Percentiles rank a stretch among this genome's conserved stretches.
Conservation (phyloP, 2,329 filamentous ascomycete species). For the Clarireedia homoeocarpa region DNA sequence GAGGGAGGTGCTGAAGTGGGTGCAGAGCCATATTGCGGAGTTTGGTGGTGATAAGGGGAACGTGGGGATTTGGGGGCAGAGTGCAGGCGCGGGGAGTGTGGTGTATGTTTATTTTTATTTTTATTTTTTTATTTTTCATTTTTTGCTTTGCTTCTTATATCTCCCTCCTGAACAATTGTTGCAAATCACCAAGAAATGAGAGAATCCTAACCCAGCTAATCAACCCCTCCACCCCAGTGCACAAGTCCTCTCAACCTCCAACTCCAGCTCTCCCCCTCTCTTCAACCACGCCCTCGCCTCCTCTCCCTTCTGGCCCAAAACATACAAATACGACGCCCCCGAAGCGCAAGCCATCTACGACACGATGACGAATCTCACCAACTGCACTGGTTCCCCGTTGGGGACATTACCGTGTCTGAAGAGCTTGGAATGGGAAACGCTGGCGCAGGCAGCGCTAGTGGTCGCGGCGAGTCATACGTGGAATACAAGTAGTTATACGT, state of each 20-base stretch:
- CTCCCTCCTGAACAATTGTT: not conserved
- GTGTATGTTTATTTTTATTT: slow-evolving; percentile 20
- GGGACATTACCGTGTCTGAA: slow-evolving; percentile 47
- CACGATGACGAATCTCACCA: slow-evolving; percentile 35
- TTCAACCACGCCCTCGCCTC: slow-evolving; percentile 44
- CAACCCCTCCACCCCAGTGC: slow-evolving; percentile 22
- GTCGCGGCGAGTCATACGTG: slow-evolving; percentile 44
- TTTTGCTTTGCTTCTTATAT: not conserved
- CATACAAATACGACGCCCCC: slow-evolving; percentile 42
- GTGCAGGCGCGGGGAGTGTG: slow-evolving; percentile 45
- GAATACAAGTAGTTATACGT: slow-evolving; percentile 48
- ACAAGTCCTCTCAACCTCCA: slow-evolving; percentile 42
- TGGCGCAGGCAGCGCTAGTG: slow-evolving; percentile 43
- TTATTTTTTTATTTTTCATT: too few relatives aligned
- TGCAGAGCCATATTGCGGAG: slow-evolving; percentile 46
- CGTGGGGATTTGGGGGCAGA: slow-evolving; percentile 54
- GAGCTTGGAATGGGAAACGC: slow-evolving; percentile 40
- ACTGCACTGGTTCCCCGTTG: slow-evolving; percentile 33
- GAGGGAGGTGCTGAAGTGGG: slow-evolving; percentile 49
- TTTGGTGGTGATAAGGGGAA: slow-evolving; percentile 52
- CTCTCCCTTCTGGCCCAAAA: slow-evolving; percentile 46
- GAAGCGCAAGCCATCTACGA: slow-evolving; percentile 39
- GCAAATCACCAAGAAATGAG: too few relatives aligned
- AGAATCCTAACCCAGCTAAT: not conserved
- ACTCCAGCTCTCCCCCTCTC: slow-evolving; percentile 34